Evolutionary conservation across 352 stramenopile species (phyloP).

Genomic region (Globisporangium radiosum): DNA sequence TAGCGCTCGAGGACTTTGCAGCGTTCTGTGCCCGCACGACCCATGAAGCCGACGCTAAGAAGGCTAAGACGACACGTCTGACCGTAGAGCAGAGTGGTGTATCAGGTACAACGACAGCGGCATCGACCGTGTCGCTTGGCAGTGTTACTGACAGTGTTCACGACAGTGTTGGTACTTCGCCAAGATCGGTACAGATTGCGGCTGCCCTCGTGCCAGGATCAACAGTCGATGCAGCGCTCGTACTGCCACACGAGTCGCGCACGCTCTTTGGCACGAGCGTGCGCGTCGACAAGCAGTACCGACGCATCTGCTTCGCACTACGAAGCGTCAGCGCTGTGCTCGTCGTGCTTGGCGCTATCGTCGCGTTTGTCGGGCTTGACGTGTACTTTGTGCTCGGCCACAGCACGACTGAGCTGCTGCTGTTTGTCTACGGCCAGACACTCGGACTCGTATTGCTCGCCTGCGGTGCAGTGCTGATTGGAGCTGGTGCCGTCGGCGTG

Average conservation of each 20-base stretch:
- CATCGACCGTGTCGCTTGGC: neutral
- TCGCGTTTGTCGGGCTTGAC: slow-evolving; percentile 42
- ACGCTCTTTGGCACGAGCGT: slow-evolving; percentile 40
- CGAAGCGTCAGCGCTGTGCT: slow-evolving; percentile 28
- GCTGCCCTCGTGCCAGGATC: slow-evolving; percentile 1
- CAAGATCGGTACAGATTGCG: slow-evolving; percentile 1
- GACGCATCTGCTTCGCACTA: slow-evolving; percentile 22
- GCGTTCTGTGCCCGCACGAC: slow-evolving; percentile 23
- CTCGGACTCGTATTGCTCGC: slow-evolving; percentile 24
- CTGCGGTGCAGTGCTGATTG: slow-evolving; percentile 20
- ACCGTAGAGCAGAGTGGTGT: slow-evolving; percentile 4
- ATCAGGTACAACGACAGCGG: neutral
- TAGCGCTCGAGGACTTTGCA: slow-evolving; percentile 37
- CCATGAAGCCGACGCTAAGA: neutral
- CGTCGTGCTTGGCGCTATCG: slow-evolving; percentile 28
- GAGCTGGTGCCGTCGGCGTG: slow-evolving; percentile 21
- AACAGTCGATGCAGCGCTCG: slow-evolving; percentile 5
- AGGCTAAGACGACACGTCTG: too few species aligned
- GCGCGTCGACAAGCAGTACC: slow-evolving; percentile 29
- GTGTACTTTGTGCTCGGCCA: slow-evolving; percentile 47
- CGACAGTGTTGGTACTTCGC: too few species aligned
- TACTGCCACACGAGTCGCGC: slow-evolving; percentile 32
- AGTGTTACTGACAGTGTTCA: neutral
- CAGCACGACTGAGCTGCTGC: slow-evolving; percentile 37
- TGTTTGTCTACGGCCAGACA: slow-evolving; percentile 38